Evolutionary conservation across 345 rosid genomes (phyloP).

Genomic region (Garcia nutans): DNA sequence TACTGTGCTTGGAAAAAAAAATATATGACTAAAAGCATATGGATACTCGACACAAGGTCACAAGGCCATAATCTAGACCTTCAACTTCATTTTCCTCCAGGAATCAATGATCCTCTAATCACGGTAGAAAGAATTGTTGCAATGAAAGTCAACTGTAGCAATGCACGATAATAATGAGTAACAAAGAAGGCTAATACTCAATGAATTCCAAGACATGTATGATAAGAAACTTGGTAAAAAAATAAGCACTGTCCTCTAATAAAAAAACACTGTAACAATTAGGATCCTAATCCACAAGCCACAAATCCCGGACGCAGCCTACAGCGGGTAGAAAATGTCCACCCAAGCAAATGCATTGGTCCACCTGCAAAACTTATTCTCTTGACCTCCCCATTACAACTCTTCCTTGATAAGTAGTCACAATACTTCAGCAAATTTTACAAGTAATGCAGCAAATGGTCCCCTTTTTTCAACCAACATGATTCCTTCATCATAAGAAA

Average conservation of each 20-base stretch:
- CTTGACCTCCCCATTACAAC: slow-evolving; percentile 9
- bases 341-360: slow-evolving; percentile 18
- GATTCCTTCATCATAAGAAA: slow-evolving; percentile 56
- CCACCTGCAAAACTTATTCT: slow-evolving; percentile 27
- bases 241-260: slow-evolving; percentile 11
- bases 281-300: slow-evolving; percentile 27
- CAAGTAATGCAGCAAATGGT: slow-evolving; percentile 16
- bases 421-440: slow-evolving; percentile 25
- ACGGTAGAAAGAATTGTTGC: neutral
- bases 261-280: slow-evolving; percentile 13
- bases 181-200: neutral
- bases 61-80: neutral
- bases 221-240: neutral
- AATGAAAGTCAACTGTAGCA: neutral
- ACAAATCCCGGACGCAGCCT: slow-evolving; percentile 27
- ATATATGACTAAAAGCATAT: too few species aligned
- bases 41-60: too few species aligned
- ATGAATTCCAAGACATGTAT: neutral
- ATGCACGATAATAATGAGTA: neutral
- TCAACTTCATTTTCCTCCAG: neutral
- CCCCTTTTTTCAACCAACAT: neutral
- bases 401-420: slow-evolving; percentile 11
- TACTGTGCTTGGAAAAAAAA: too few species aligned
- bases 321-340: slow-evolving; percentile 17
- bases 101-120: neutral